Percentiles rank a stretch among this genome's conserved stretches.
Conservation (phyloP, 495 filamentous ascomycete species). For the Penicillium angulare region DNA sequence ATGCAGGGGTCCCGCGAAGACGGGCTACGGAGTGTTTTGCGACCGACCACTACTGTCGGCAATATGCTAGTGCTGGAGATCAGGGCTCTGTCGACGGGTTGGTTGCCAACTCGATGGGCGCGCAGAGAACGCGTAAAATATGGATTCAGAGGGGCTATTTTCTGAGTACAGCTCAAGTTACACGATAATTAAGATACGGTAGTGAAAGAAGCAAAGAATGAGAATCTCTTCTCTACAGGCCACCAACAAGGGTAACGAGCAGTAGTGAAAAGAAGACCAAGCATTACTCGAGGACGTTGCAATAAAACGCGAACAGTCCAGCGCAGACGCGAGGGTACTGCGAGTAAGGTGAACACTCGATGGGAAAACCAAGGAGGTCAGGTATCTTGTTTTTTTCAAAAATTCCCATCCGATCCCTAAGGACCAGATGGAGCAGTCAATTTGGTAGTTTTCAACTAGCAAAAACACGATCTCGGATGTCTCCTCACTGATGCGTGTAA, state of each 20-base stretch:
- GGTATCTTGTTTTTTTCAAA: conserved; percentile 42
- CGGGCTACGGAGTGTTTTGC: too few relatives aligned
- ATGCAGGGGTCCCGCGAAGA: too few relatives aligned
- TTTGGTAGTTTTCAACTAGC: conserved; percentile 60
- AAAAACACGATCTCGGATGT: conserved; percentile 59
- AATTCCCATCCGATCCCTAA: conserved; percentile 50
- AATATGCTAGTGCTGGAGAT: too few relatives aligned
- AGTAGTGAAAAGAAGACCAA: conserved; percentile 49
- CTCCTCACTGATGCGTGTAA: conserved; percentile 58
- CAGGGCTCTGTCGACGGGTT: too few relatives aligned
- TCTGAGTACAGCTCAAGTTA: background rate
- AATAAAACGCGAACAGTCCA: background rate
- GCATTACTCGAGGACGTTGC: conserved; percentile 7
- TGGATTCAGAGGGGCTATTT: too few relatives aligned
- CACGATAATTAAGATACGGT: background rate
- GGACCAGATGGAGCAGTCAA: conserved; percentile 47
- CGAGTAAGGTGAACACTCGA: conserved; percentile 18
- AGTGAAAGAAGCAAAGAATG: background rate
- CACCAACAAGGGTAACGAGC: conserved; percentile 37
- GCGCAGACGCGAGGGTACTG: background rate
- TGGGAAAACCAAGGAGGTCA: conserved; percentile 21
- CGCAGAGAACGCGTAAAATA: too few relatives aligned
- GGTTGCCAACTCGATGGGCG: too few relatives aligned
- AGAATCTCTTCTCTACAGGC: conserved; percentile 46
- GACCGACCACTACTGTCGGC: too few relatives aligned